Conservation (phyloP, 257 asterid species). For the Solanum ossicruentum region DNA sequence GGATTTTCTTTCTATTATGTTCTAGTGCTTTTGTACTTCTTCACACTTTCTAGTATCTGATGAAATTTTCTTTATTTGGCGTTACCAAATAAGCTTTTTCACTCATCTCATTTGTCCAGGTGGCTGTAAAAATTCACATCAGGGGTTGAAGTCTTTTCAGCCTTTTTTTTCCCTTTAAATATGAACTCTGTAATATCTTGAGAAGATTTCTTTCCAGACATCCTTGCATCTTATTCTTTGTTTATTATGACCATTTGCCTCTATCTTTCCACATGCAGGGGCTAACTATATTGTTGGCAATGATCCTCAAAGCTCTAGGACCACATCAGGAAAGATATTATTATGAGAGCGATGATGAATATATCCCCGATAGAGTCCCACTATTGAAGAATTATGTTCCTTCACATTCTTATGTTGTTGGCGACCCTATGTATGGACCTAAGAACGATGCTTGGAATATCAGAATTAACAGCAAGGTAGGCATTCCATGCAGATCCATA, state of each 20-base stretch:
- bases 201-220: background rate
- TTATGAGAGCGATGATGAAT: slow-evolving; percentile 93
- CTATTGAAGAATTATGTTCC: slow-evolving; percentile 73
- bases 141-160: background rate
- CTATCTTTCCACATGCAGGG: slow-evolving; percentile 42
- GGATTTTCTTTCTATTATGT: background rate
- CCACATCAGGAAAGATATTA: slow-evolving; percentile 64
- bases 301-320: slow-evolving; percentile 84
- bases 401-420: slow-evolving; percentile 41
- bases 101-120: background rate
- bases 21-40: background rate
- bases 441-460: slow-evolving; percentile 55
- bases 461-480: slow-evolving; percentile 67
- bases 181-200: background rate
- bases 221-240: background rate
- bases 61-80: background rate
- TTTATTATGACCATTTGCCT: slow-evolving; percentile 1
- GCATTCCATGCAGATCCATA: background rate
- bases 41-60: background rate
- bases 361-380: slow-evolving; percentile 71
- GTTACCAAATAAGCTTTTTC: background rate
- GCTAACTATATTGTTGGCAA: slow-evolving; percentile 54
- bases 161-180: background rate
- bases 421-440: slow-evolving; percentile 48
- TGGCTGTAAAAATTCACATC: background rate